A percentile compares a stretch with the other conserved stretches of the same genome.
Conservation (phyloP, 1,284 basidiomycete species). For the Naganishia sp. region DNA sequence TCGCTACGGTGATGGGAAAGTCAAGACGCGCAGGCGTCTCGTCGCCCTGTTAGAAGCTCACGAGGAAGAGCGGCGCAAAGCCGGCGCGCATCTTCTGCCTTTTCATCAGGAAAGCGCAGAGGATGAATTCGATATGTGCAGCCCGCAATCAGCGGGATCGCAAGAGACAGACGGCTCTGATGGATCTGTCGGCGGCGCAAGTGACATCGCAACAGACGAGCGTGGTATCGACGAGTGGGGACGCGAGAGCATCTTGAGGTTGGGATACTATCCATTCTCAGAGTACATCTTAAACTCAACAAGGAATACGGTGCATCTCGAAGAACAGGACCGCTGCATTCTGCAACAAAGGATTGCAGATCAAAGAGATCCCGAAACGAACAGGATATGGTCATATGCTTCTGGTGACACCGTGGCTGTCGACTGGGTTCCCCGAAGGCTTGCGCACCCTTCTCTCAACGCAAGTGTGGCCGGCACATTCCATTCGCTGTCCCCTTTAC, state of each 20-base stretch:
- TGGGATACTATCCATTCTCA: slow-evolving; percentile 11
- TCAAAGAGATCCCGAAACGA: neutral
- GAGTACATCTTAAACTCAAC: neutral
- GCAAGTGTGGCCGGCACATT: neutral
- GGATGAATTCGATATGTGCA: neutral
- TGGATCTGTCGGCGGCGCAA: slow-evolving; percentile 9
- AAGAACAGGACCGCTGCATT: slow-evolving; percentile 6
- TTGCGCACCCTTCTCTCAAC: neutral
- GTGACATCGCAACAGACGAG: neutral
- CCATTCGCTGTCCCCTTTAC: neutral
- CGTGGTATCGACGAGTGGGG: neutral
- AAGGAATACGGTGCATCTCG: neutral
- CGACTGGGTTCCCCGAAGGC: too few relatives aligned
- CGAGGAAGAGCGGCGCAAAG: neutral
- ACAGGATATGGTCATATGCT: neutral
- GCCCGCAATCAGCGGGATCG: neutral
- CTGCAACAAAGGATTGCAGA: slow-evolving; percentile 2
- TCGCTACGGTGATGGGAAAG: slow-evolving; percentile 26
- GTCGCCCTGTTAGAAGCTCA: neutral
- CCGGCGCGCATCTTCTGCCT: neutral
- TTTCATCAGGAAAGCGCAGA: neutral
- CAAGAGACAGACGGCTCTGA: neutral
- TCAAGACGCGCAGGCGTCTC: slow-evolving; percentile 8
- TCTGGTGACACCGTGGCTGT: too few relatives aligned
- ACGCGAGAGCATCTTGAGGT: neutral